phyloP scores from a whole-genome alignment of 805 yeast genomes.

The Lipomyces anomalus region DNA sequence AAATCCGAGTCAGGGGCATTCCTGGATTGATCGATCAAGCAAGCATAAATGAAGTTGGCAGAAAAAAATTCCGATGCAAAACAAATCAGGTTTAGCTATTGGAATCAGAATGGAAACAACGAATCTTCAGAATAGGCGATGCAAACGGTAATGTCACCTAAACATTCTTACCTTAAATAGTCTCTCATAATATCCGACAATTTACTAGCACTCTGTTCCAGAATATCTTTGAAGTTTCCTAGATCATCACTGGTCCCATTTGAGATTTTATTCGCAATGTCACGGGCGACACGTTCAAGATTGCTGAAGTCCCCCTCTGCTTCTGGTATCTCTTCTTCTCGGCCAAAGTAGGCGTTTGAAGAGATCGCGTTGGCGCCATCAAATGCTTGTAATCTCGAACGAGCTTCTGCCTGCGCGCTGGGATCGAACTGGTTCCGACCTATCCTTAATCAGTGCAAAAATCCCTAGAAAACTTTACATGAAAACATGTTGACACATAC shows the following conservation, averaged over 20 bases:
- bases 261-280: slow-evolving; percentile 60
- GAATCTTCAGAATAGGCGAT: too few relatives aligned
- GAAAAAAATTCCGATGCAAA: too few relatives aligned
- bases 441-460: too few relatives aligned
- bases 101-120: too few relatives aligned
- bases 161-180: slow-evolving; percentile 32
- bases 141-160: too few relatives aligned
- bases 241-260: slow-evolving; percentile 84
- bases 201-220: slow-evolving; percentile 91
- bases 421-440: slow-evolving; percentile 81
- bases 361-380: slow-evolving; percentile 87
- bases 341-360: slow-evolving; percentile 88
- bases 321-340: slow-evolving; percentile 45
- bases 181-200: slow-evolving; percentile 82
- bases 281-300: slow-evolving; percentile 55
- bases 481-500: too few relatives aligned
- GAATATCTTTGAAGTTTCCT: slow-evolving; percentile 79
- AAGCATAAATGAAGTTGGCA: too few relatives aligned
- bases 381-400: slow-evolving; percentile 70
- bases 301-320: slow-evolving; percentile 36
- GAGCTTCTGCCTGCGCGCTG: slow-evolving; percentile 71
- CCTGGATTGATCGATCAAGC: too few relatives aligned
- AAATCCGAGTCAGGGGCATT: too few relatives aligned
- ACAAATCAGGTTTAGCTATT: too few relatives aligned
- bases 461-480: too few relatives aligned